Conservation (phyloP, 129 eudicot species). For the Erigeron canadensis region DNA sequence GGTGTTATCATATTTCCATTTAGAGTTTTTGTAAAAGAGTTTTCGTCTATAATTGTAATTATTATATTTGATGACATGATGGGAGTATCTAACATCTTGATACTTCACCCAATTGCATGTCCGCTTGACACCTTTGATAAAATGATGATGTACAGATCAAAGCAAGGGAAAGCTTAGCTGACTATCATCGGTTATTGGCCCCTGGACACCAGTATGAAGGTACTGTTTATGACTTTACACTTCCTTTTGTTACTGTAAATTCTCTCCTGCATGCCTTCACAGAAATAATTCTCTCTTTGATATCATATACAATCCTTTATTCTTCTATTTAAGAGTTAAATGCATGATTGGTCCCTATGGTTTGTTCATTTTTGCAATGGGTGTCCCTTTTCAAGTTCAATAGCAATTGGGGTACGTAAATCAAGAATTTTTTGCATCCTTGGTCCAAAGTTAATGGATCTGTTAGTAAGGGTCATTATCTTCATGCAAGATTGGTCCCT, state of each 20-base stretch:
- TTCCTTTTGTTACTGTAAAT: not conserved
- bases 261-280: not conserved
- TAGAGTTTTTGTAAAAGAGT: not conserved
- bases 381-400: too few relatives aligned
- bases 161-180: slow-evolving; percentile 67
- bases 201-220: slow-evolving; percentile 86
- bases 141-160: slow-evolving; percentile 46
- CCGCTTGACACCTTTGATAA: slow-evolving; percentile 5
- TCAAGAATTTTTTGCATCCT: too few relatives aligned
- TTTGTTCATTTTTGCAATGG: too few relatives aligned
- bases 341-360: too few relatives aligned
- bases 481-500: too few relatives aligned
- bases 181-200: slow-evolving; percentile 78
- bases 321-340: not conserved
- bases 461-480: too few relatives aligned
- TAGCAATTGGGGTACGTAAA: too few relatives aligned
- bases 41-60: not conserved
- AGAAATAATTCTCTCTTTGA: not conserved
- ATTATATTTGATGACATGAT: slow-evolving; percentile 9
- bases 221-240: slow-evolving; percentile 27
- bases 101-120: not conserved
- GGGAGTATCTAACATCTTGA: slow-evolving; percentile 5
- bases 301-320: not conserved
- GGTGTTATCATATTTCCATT: not conserved
- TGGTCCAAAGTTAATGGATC: too few relatives aligned